These are phyloP conservation scores for Chimonanthus praecox DNA, from an alignment of 164 flowering plant genomes.

Conservation along the genomic window DNA sequence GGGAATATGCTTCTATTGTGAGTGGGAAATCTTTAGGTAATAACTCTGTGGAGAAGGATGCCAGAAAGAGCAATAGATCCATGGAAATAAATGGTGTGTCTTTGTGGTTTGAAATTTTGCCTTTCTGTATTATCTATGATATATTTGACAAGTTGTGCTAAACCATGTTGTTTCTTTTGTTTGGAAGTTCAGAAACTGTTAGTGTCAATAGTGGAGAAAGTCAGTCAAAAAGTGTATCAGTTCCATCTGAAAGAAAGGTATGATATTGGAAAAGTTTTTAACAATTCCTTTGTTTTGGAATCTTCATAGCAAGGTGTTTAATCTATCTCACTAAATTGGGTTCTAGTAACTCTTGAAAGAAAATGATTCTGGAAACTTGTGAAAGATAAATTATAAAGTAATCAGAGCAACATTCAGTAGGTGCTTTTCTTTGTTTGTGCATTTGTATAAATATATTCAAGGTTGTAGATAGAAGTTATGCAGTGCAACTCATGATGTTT, in stretches of 20 bases:
- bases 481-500: too few species aligned
- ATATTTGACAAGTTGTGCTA: neutral
- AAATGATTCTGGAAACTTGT: neutral
- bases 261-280: slow-evolving; percentile 1
- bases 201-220: slow-evolving; percentile 2
- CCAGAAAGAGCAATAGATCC: slow-evolving; percentile 4
- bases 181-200: slow-evolving; percentile 5
- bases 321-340: neutral
- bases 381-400: neutral
- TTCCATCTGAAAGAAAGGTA: slow-evolving; percentile 17
- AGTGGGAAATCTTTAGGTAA: slow-evolving; percentile 18
- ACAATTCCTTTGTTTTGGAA: neutral
- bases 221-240: slow-evolving; percentile 2
- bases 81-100: slow-evolving; percentile 39
- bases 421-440: neutral
- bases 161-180: neutral
- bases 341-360: neutral
- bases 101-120: neutral
- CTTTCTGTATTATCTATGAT: neutral
- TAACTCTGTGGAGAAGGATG: slow-evolving; percentile 12
- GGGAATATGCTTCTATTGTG: slow-evolving; percentile 23
- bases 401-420: neutral
- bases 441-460: too few species aligned
- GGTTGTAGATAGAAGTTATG: too few species aligned
- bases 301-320: neutral